Percentiles rank a stretch among this genome's conserved stretches.
Evolutionary conservation across 495 filamentous ascomycete species (phyloP).

Genomic region (Podospora fimiseda): DNA sequence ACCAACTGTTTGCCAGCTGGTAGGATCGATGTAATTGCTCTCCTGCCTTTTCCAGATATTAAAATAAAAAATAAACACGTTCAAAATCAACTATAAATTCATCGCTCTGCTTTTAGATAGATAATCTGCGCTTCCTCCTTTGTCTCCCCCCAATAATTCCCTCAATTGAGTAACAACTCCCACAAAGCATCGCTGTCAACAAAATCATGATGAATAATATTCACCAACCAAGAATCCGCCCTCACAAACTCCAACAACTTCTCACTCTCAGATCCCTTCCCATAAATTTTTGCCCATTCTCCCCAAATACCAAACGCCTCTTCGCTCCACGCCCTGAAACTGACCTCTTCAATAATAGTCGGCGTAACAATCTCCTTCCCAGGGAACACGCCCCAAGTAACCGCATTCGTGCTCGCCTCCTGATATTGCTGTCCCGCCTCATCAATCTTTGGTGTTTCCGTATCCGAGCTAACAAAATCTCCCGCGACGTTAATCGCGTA

Average conservation of each 20-base stretch:
- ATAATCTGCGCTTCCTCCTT: no score
- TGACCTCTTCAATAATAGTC: constrained; percentile 95
- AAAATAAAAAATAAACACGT: no score
- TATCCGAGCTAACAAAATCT: constrained; percentile 62
- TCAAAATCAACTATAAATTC: no score
- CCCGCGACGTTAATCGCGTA: constrained; percentile 73
- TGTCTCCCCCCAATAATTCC: not conserved
- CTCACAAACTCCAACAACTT: constrained; percentile 60
- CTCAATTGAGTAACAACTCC: constrained; percentile 43
- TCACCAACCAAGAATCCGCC: constrained; percentile 76
- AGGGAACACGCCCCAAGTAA: constrained; percentile 94
- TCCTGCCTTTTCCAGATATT: no score
- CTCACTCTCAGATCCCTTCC: constrained; percentile 54
- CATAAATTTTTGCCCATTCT: constrained; percentile 87
- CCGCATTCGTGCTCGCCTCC: constrained; percentile 70
- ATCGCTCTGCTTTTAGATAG: no score
- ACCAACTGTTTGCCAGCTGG: no score
- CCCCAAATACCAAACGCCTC: constrained; percentile 94
- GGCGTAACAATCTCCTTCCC: constrained; percentile 97
- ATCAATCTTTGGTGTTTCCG: constrained; percentile 16
- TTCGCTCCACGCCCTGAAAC: constrained; percentile 90
- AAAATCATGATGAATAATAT: constrained; percentile 83
- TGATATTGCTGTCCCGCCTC: constrained; percentile 12
- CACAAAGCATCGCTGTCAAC: constrained; percentile 60
- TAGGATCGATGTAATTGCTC: no score